phyloP scores from a whole-genome alignment of 2,329 filamentous ascomycete species.

The Colletotrichum godetiae region DNA sequence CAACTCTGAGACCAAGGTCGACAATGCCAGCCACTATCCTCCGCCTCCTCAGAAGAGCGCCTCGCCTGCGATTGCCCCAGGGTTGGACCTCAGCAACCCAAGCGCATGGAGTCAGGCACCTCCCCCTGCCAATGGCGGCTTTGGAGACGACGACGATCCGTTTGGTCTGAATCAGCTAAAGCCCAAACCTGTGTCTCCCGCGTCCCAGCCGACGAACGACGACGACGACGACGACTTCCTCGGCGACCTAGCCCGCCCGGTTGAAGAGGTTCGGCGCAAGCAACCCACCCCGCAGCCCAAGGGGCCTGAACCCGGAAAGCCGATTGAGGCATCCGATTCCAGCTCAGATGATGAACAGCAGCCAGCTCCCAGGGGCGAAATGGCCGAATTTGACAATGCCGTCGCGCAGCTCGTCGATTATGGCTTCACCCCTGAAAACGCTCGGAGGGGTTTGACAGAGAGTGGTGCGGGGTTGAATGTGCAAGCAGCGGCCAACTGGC shows the following conservation, averaged over 20 bases:
- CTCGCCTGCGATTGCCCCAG: slow-evolving; percentile 57
- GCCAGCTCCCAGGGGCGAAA: slow-evolving; percentile 37
- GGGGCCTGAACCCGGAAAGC: slow-evolving; percentile 65
- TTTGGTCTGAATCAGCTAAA: slow-evolving; percentile 82
- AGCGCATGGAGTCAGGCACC: slow-evolving; percentile 62
- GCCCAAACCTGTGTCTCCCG: slow-evolving; percentile 47
- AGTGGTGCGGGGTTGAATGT: slow-evolving; percentile 84
- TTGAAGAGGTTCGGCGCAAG: slow-evolving; percentile 70
- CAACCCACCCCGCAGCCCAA: slow-evolving; percentile 50
- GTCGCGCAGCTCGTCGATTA: slow-evolving; percentile 93
- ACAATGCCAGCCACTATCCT: slow-evolving; percentile 74
- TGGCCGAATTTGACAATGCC: slow-evolving; percentile 74
- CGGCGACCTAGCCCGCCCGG: slow-evolving; percentile 72
- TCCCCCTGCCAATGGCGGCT: slow-evolving; percentile 43
- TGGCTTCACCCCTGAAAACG: slow-evolving; percentile 88
- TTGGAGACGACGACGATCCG: slow-evolving; percentile 84
- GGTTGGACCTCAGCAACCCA: slow-evolving; percentile 64
- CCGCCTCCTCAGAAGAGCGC: slow-evolving; percentile 59
- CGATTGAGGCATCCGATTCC: slow-evolving; percentile 63
- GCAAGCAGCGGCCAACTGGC: slow-evolving; percentile 87
- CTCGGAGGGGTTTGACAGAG: slow-evolving; percentile 81
- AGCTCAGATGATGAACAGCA: slow-evolving; percentile 58
- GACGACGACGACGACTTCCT: slow-evolving; percentile 73
- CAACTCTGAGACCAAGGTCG: slow-evolving; percentile 73
- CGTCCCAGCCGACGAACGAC: slow-evolving; percentile 39